phyloP scores from a whole-genome alignment of 805 yeast species.

The Teunomyces atbi region DNA sequence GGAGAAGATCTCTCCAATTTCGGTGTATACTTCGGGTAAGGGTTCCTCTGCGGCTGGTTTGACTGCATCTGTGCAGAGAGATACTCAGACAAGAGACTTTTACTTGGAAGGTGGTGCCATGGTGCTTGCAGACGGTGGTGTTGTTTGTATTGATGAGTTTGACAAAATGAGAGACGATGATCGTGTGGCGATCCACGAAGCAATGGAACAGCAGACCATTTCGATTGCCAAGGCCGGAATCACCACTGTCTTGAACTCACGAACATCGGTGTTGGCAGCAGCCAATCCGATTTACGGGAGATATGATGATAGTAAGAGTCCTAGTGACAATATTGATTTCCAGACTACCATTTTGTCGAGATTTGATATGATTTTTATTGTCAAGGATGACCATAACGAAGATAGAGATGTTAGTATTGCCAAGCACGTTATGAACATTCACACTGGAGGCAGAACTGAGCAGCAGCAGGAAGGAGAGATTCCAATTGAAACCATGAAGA shows the following conservation, averaged over 20 bases:
- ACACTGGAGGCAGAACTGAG: slow-evolving; percentile 64
- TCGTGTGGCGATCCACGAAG: slow-evolving; percentile 98
- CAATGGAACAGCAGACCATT: slow-evolving; percentile 99
- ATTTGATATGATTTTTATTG: slow-evolving; percentile 97
- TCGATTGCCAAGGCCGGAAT: slow-evolving; percentile 99
- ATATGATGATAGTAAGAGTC: slow-evolving; percentile 92
- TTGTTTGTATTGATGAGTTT: slow-evolving; percentile 97
- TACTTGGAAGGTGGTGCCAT: slow-evolving; percentile 99
- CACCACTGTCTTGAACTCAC: slow-evolving; percentile 91
- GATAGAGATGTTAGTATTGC: slow-evolving; percentile 87
- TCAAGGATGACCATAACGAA: slow-evolving; percentile 91
- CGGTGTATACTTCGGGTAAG: slow-evolving; percentile 96
- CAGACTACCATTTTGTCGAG: slow-evolving; percentile 96
- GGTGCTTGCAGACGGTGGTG: slow-evolving; percentile 99
- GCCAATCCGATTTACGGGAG: slow-evolving; percentile 98
- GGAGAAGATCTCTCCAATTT: slow-evolving; percentile 90
- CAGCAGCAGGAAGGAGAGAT: slow-evolving; percentile 71
- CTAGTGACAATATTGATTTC: slow-evolving; percentile 97
- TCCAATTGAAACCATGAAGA: slow-evolving; percentile 85
- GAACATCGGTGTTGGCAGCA: slow-evolving; percentile 96
- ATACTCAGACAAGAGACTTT: slow-evolving; percentile 82
- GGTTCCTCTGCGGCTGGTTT: slow-evolving; percentile 99
- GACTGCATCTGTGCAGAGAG: slow-evolving; percentile 96
- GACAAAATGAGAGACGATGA: slow-evolving; percentile 99
- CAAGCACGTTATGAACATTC: slow-evolving; percentile 90